phyloP scores from a whole-genome alignment of 768 basidiomycete species.

The Suillus subaureus region DNA sequence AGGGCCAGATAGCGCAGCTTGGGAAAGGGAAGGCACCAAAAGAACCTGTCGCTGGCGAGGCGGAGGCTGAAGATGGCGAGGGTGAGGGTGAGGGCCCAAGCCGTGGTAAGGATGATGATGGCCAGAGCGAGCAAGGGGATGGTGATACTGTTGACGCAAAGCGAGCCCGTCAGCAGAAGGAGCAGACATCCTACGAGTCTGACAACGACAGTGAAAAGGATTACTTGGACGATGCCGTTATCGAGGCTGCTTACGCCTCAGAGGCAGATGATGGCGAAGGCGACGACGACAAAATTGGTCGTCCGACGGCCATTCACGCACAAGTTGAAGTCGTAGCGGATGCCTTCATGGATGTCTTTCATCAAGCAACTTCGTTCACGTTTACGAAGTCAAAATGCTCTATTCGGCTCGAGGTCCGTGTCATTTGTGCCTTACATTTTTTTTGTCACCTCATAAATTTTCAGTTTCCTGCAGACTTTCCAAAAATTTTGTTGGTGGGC shows the following conservation, averaged over 20 bases:
- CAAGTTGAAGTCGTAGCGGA: conserved; percentile 48
- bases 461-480: conserved; percentile 88
- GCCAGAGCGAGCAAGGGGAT: conserved; percentile 76
- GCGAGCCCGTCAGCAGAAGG: conserved; percentile 66
- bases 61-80: conserved; percentile 55
- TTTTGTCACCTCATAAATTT: conserved; percentile 9
- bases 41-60: conserved; percentile 44
- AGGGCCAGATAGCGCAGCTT: conserved; percentile 75
- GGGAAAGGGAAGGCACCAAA: conserved; percentile 72
- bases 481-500: conserved; percentile 92
- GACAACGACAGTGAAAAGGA: conserved; percentile 50
- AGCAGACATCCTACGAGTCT: conserved; percentile 74
- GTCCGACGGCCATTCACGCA: conserved; percentile 37
- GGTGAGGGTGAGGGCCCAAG: conserved; percentile 47
- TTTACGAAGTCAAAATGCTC: conserved; percentile 69
- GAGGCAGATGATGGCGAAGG: conserved; percentile 43
- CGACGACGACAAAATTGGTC: conserved; percentile 21
- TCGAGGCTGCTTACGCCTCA: conserved; percentile 65
- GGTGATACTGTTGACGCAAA: conserved; percentile 83
- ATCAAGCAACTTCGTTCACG: conserved; percentile 69
- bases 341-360: conserved; percentile 58
- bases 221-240: conserved; percentile 54
- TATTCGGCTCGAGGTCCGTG: conserved; percentile 78
- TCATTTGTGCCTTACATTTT: not conserved
- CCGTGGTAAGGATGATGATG: conserved; percentile 55